Evolutionary conservation across 768 basidiomycete species (phyloP).

Genomic region (Lentinula sp.): DNA sequence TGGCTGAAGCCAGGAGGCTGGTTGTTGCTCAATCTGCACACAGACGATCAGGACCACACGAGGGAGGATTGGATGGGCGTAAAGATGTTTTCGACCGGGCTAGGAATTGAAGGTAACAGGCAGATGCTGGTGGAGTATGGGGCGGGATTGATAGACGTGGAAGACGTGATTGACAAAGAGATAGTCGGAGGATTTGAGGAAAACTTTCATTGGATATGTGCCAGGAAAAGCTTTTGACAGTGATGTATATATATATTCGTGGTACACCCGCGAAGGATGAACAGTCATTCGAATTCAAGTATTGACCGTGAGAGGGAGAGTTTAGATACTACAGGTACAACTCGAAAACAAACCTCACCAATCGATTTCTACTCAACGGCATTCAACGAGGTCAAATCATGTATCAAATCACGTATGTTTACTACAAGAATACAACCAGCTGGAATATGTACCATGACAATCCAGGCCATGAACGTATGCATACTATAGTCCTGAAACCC

Average conservation of each 20-base stretch:
- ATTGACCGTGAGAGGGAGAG: too few species aligned
- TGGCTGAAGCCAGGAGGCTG: slow-evolving; percentile 23
- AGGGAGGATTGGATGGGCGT: slow-evolving; percentile 20
- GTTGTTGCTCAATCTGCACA: slow-evolving; percentile 16
- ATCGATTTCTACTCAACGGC: too few species aligned
- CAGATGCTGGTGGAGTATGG: slow-evolving; percentile 14
- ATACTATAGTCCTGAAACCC: background rate
- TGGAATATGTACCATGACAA: too few species aligned
- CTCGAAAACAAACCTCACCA: too few species aligned
- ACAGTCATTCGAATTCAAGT: too few species aligned
- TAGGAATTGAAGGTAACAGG: slow-evolving; percentile 20
- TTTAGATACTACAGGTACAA: too few species aligned
- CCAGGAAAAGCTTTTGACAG: background rate
- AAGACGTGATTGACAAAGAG: slow-evolving; percentile 17
- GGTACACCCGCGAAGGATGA: too few species aligned
- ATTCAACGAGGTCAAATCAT: too few species aligned
- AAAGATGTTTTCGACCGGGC: slow-evolving; percentile 19
- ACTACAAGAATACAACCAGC: too few species aligned
- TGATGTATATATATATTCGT: background rate
- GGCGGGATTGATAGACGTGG: slow-evolving; percentile 12
- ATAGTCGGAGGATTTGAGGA: slow-evolving; percentile 17
- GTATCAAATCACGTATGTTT: too few species aligned
- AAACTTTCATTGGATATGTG: slow-evolving; percentile 20
- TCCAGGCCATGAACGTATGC: too few species aligned
- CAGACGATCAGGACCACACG: slow-evolving; percentile 12